Evolutionary conservation across 2,329 filamentous ascomycete species (phyloP).

Genomic region (Pseudocercospora cruenta): DNA sequence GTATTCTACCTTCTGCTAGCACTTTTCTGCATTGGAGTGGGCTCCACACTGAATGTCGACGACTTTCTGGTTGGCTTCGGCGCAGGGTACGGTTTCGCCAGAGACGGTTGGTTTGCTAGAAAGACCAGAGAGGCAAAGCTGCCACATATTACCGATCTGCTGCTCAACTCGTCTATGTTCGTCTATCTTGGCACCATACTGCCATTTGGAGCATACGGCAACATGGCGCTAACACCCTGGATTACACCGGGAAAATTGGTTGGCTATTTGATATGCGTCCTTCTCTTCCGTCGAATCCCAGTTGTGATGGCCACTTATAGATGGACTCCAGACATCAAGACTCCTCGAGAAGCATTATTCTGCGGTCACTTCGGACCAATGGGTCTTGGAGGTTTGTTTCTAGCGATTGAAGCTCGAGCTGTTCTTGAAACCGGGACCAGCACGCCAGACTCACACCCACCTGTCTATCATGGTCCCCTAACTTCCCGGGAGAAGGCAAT

Average conservation of each 20-base stretch:
- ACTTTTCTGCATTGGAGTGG: constrained; percentile 56
- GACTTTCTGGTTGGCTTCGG: constrained; percentile 62
- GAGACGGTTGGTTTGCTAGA: constrained; percentile 57
- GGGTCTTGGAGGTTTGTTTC: constrained; percentile 60
- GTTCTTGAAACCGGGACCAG: constrained; percentile 56
- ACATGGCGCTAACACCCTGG: constrained; percentile 43
- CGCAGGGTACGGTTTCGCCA: constrained; percentile 59
- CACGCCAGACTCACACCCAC: constrained; percentile 50
- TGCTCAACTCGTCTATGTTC: constrained; percentile 60
- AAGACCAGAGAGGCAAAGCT: constrained; percentile 52
- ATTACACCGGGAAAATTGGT: constrained; percentile 48
- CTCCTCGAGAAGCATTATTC: constrained; percentile 58
- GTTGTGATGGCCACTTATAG: constrained; percentile 54
- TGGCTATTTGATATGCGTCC: constrained; percentile 52
- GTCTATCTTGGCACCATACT: constrained; percentile 61
- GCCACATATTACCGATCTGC: constrained; percentile 57
- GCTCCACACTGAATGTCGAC: constrained; percentile 56
- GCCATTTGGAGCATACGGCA: constrained; percentile 53
- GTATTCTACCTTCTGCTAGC: constrained; percentile 61
- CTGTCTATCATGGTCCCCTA: constrained; percentile 39
- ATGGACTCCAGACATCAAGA: constrained; percentile 54
- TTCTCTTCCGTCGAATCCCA: constrained; percentile 58
- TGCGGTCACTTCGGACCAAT: constrained; percentile 62
- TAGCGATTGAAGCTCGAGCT: constrained; percentile 59
- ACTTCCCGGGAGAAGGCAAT: constrained; percentile 45